These are phyloP conservation scores for Myriosclerotinia curreyana DNA, from an alignment of 2,329 filamentous ascomycete genomes.

Conservation along the genomic window DNA sequence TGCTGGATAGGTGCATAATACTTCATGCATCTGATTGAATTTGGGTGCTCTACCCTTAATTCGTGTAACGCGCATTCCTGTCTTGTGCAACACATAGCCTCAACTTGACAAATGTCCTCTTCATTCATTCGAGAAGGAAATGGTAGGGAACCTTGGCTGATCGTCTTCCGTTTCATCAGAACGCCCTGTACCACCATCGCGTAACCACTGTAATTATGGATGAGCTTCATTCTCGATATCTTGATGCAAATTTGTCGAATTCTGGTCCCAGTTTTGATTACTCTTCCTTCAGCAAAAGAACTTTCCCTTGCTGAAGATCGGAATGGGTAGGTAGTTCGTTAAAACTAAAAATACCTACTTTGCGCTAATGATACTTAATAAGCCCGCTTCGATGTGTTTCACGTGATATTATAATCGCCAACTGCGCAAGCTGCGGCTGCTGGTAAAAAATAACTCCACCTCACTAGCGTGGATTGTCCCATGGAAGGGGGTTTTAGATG, in stretches of 20 bases:
- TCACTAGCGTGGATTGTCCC: constrained; percentile 6
- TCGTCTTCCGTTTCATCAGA: neutral
- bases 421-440: constrained; percentile 15
- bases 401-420: constrained; percentile 8
- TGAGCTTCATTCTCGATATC: neutral
- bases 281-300: neutral
- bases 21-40: constrained; percentile 7
- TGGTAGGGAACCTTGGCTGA: neutral
- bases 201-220: neutral
- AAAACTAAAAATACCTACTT: neutral
- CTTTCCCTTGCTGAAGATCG: constrained; percentile 1
- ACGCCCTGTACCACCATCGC: neutral
- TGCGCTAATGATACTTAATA: neutral
- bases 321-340: neutral
- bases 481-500: constrained; percentile 9
- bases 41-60: neutral
- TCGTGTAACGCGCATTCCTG: neutral
- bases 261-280: neutral
- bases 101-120: neutral
- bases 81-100: neutral
- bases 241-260: neutral
- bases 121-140: neutral
- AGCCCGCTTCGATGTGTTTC: constrained; percentile 1
- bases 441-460: constrained; percentile 16
- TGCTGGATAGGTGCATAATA: neutral